phyloP scores from a whole-genome alignment of 176 grass and related monocot genomes.

The Melocanna baccifera region DNA sequence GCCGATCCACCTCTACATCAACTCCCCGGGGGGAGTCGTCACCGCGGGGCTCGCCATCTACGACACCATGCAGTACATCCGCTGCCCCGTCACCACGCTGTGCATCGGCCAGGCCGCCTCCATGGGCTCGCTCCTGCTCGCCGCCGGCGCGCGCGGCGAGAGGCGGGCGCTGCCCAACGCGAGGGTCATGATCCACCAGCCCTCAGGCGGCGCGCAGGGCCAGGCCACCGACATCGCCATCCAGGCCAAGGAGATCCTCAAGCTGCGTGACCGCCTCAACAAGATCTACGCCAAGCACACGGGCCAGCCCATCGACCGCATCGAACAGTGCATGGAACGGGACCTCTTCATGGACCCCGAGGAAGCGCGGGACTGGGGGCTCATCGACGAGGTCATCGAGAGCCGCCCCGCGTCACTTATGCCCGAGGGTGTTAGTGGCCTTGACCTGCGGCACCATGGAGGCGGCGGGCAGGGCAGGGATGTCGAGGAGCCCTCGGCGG shows the following conservation, averaged over 20 bases:
- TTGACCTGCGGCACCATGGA: constrained; percentile 26
- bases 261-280: constrained; percentile 78
- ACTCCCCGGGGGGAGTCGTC: constrained; percentile 71
- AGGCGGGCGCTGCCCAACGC: constrained; percentile 85
- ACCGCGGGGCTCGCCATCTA: constrained; percentile 89
- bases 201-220: constrained; percentile 69
- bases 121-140: constrained; percentile 91
- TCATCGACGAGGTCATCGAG: constrained; percentile 91
- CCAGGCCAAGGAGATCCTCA: constrained; percentile 93
- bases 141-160: constrained; percentile 78
- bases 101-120: constrained; percentile 93
- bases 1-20: constrained; percentile 92
- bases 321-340: constrained; percentile 81
- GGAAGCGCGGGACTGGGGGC: constrained; percentile 78
- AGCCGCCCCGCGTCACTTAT: constrained; percentile 55
- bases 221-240: constrained; percentile 80
- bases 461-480: constrained; percentile 41
- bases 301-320: constrained; percentile 44
- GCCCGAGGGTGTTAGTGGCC: constrained; percentile 35
- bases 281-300: constrained; percentile 86
- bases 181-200: constrained; percentile 95
- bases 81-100: constrained; percentile 76
- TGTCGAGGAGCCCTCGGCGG: constrained; percentile 49
- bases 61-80: constrained; percentile 96
- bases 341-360: constrained; percentile 91